These are phyloP conservation scores for Fusarium sororula DNA, from an alignment of 2,329 filamentous ascomycete genomes.

Conservation along the genomic window DNA sequence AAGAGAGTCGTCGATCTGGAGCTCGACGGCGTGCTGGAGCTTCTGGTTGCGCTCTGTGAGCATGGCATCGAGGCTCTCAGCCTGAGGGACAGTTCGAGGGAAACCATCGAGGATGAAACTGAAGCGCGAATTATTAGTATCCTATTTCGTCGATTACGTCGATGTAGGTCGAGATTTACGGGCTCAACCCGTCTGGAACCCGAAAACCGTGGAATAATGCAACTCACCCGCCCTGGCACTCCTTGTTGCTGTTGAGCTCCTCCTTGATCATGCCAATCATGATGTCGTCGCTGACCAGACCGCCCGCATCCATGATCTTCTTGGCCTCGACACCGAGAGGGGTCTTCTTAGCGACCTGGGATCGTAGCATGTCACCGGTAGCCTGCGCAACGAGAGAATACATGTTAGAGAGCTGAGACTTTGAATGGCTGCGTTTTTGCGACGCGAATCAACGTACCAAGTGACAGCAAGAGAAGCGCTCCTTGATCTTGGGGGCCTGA, in stretches of 20 bases:
- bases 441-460: conserved; percentile 69
- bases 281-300: conserved; percentile 97
- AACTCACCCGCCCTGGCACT: conserved; percentile 92
- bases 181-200: not conserved
- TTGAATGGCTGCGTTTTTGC: not conserved
- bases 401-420: conserved; percentile 18
- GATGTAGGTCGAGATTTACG: conserved; percentile 2
- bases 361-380: conserved; percentile 98
- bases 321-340: conserved; percentile 93
- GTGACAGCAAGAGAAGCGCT: conserved; percentile 97
- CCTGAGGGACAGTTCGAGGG: conserved; percentile 94
- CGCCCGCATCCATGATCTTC: conserved; percentile 99
- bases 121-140: conserved; percentile 34
- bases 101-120: conserved; percentile 99
- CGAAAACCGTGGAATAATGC: conserved; percentile 40
- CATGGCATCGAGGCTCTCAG: conserved; percentile 94
- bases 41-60: conserved; percentile 79
- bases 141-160: conserved; percentile 17
- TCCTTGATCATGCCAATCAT: conserved; percentile 99
- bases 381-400: conserved; percentile 65
- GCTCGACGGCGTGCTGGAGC: conserved; percentile 94
- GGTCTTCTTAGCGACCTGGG: conserved; percentile 98
- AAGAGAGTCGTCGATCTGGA: conserved; percentile 94
- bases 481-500: conserved; percentile 97
- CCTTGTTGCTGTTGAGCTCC: conserved; percentile 90